A percentile compares a stretch with the other conserved stretches of the same genome.
These are phyloP conservation scores for Boletus vermiculosoides DNA, from an alignment of 768 basidiomycete species.

Conservation along the genomic window DNA sequence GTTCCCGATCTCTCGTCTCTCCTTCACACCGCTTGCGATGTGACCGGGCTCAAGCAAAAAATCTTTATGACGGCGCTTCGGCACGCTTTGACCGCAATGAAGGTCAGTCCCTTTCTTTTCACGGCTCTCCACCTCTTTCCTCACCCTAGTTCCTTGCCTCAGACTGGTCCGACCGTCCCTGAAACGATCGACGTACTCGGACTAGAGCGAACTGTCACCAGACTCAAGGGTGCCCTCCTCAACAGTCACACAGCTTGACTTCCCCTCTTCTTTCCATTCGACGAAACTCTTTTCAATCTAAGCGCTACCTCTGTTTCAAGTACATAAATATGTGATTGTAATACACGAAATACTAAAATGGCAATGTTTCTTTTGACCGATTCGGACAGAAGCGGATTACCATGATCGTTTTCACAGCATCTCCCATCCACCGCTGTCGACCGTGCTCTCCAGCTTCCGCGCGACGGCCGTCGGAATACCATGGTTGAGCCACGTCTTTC, in stretches of 20 bases:
- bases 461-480: slow-evolving; percentile 89
- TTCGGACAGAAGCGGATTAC: not conserved
- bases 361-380: not conserved
- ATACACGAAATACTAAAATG: not conserved
- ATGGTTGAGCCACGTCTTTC: slow-evolving; percentile 88
- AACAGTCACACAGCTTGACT: slow-evolving; percentile 1
- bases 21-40: slow-evolving; percentile 46
- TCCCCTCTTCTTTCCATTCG: not conserved
- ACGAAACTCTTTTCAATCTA: not conserved
- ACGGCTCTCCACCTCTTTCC: not conserved
- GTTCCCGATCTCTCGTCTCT: slow-evolving; percentile 33
- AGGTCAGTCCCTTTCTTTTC: slow-evolving; percentile 46
- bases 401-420: slow-evolving; percentile 47
- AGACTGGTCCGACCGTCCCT: slow-evolving; percentile 45
- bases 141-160: not conserved
- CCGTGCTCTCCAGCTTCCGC: slow-evolving; percentile 79
- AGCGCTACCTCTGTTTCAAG: not conserved
- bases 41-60: slow-evolving; percentile 42
- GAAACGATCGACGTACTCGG: slow-evolving; percentile 42
- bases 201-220: slow-evolving; percentile 17
- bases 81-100: slow-evolving; percentile 78
- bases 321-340: not conserved
- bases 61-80: slow-evolving; percentile 71
- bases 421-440: slow-evolving; percentile 95
- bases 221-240: slow-evolving; percentile 18